These are phyloP conservation scores for Tulasnella sp. DNA, from an alignment of 768 basidiomycete species.

Conservation along the genomic window DNA sequence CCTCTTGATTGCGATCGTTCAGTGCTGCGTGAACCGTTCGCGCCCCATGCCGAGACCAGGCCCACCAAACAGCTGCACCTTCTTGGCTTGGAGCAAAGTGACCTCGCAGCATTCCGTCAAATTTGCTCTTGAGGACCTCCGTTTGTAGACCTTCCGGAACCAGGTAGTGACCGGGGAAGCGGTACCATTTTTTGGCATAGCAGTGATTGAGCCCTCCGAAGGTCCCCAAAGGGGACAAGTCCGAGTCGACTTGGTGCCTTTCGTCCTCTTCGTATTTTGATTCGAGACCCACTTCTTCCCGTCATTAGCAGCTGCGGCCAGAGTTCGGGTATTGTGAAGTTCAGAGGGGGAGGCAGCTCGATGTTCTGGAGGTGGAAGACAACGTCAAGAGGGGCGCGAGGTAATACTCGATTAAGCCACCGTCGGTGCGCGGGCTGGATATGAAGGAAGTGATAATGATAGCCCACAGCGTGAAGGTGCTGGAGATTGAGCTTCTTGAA, in stretches of 20 bases:
- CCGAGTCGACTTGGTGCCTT: constrained; percentile 45
- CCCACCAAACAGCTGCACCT: constrained; percentile 36
- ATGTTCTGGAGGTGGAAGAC: constrained; percentile 64
- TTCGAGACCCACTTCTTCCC: constrained; percentile 41
- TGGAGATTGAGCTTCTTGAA: constrained; percentile 69
- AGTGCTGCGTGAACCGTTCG: constrained; percentile 57
- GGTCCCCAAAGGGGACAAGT: constrained; percentile 57
- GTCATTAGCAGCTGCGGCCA: constrained; percentile 44
- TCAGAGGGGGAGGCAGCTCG: constrained; percentile 68
- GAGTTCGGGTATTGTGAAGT: constrained; percentile 51
- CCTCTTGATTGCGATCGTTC: constrained; percentile 87
- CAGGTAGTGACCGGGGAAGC: constrained; percentile 87
- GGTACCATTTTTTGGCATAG: constrained; percentile 91
- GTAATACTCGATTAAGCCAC: constrained; percentile 81
- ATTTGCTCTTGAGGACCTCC: constrained; percentile 49
- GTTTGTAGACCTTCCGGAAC: constrained; percentile 78
- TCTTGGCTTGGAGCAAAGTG: constrained; percentile 57
- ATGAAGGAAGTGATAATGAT: constrained; percentile 64
- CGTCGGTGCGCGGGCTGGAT: constrained; percentile 79
- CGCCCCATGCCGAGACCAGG: constrained; percentile 63
- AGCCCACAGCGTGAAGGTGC: constrained; percentile 66
- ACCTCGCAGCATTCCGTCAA: constrained; percentile 79
- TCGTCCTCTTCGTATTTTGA: constrained; percentile 38
- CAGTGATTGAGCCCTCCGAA: constrained; percentile 71
- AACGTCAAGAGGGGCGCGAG: constrained; percentile 76